Evolutionary conservation across 1,284 basidiomycete genomes (phyloP).

Genomic region (Puccinia novopanici): DNA sequence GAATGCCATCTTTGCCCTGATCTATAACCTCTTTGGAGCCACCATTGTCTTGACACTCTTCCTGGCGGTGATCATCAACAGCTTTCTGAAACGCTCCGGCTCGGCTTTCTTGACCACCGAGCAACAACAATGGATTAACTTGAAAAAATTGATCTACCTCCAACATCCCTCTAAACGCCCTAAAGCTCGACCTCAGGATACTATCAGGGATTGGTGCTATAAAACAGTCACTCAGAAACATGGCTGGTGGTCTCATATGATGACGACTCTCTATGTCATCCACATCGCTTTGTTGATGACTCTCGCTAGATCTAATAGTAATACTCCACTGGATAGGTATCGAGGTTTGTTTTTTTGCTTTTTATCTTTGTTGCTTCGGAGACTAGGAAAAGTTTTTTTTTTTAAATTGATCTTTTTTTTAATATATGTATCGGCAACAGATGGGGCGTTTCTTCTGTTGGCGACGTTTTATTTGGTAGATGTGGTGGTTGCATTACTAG

Average conservation of each 20-base stretch:
- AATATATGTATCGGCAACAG: conserved; percentile 60
- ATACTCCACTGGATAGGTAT: conserved; percentile 25
- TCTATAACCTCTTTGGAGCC: conserved; percentile 89
- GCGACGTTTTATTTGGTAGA: conserved; percentile 77
- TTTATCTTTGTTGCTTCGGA: neutral
- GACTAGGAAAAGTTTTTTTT: neutral
- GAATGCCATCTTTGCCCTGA: conserved; percentile 88
- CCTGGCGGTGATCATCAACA: conserved; percentile 86
- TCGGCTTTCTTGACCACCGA: conserved; percentile 78
- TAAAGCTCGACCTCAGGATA: conserved; percentile 65
- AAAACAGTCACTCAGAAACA: conserved; percentile 86
- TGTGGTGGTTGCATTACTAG: conserved; percentile 74
- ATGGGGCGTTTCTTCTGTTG: conserved; percentile 75
- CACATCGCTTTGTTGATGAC: conserved; percentile 82
- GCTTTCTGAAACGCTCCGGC: conserved; percentile 83
- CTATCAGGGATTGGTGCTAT: conserved; percentile 81
- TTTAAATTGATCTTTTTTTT: neutral
- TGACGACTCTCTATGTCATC: conserved; percentile 79
- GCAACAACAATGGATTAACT: conserved; percentile 93
- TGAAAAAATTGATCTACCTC: conserved; percentile 82
- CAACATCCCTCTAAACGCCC: conserved; percentile 85
- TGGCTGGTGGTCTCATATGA: conserved; percentile 85
- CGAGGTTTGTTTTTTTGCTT: conserved; percentile 54
- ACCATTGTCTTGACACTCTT: conserved; percentile 67
- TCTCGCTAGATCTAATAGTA: conserved; percentile 27